Percentiles rank a stretch among this genome's conserved stretches.
Evolutionary conservation across 2,329 filamentous ascomycete species (phyloP).

Genomic region (Colletotrichum theobromicola): DNA sequence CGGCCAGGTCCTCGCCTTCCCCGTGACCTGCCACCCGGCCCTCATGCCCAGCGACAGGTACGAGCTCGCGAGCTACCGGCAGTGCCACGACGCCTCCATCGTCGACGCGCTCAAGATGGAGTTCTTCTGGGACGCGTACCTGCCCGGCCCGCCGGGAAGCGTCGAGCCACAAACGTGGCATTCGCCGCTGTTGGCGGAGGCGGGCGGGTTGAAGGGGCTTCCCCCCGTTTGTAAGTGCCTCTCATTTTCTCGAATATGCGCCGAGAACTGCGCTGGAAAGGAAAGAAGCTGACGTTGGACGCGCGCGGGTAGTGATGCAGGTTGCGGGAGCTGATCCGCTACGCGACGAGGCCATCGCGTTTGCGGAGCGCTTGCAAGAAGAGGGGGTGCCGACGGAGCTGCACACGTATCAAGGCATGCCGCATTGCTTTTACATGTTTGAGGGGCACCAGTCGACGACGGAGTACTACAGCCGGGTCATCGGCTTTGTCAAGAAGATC

Average conservation of each 20-base stretch:
- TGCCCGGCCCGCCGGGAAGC: conserved; percentile 30
- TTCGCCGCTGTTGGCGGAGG: conserved; percentile 37
- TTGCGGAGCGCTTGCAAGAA: conserved; percentile 36
- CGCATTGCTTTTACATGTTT: conserved; percentile 36
- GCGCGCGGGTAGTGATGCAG: too few species aligned
- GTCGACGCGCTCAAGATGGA: conserved; percentile 33
- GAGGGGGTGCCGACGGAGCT: conserved; percentile 36
- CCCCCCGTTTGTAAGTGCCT: conserved; percentile 38
- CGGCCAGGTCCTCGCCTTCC: conserved; percentile 39
- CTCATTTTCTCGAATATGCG: not conserved
- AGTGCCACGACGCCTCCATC: conserved; percentile 36
- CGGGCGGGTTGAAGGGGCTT: conserved; percentile 27
- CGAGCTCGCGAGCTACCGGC: conserved; percentile 38
- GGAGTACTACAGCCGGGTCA: conserved; percentile 24
- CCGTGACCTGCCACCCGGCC: conserved; percentile 39
- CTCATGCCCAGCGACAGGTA: conserved; percentile 36
- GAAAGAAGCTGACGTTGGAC: not conserved
- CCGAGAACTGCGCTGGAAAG: too few species aligned
- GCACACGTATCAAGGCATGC: conserved; percentile 37
- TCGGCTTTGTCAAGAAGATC: conserved; percentile 21
- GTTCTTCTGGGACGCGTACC: conserved; percentile 39
- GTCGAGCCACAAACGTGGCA: conserved; percentile 25
- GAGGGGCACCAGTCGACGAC: conserved; percentile 18
- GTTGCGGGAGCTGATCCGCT: conserved; percentile 38
- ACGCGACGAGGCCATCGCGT: conserved; percentile 43